These are phyloP conservation scores for Candida nitratophila DNA, from an alignment of 805 yeast species.

Conservation along the genomic window DNA sequence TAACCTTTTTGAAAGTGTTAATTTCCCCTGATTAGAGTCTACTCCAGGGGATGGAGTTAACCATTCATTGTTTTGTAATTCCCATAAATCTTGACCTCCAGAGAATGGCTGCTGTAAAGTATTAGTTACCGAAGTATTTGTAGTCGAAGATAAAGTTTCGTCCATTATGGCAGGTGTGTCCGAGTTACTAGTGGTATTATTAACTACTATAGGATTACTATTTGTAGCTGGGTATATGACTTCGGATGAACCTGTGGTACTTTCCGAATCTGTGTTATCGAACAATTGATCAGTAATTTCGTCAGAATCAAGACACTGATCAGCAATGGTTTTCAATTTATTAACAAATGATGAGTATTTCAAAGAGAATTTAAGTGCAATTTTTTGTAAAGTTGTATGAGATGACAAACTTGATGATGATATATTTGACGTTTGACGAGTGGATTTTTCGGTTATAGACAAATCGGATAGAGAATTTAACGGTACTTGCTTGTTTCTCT, in stretches of 20 bases:
- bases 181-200: neutral
- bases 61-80: slow-evolving; percentile 65
- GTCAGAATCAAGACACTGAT: slow-evolving; percentile 41
- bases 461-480: neutral
- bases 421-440: no score
- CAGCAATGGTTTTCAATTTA: slow-evolving; percentile 36
- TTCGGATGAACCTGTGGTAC: neutral
- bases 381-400: slow-evolving; percentile 1
- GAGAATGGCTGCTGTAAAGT: slow-evolving; percentile 29
- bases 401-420: no score
- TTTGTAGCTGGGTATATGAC: no score
- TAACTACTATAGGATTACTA: no score
- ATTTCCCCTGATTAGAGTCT: slow-evolving; percentile 16
- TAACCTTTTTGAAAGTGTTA: slow-evolving; percentile 14
- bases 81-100: slow-evolving; percentile 54
- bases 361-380: slow-evolving; percentile 25
- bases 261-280: slow-evolving; percentile 13
- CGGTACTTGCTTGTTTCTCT: neutral
- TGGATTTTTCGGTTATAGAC: neutral
- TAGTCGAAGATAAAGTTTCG: neutral
- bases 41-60: slow-evolving; percentile 27
- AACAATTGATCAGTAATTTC: slow-evolving; percentile 46
- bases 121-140: neutral
- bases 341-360: slow-evolving; percentile 27
- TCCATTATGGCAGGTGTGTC: no score